Base-by-base conservation (phyloP, 345 rosid genomes). In the Gossypium raimondii region DNA sequence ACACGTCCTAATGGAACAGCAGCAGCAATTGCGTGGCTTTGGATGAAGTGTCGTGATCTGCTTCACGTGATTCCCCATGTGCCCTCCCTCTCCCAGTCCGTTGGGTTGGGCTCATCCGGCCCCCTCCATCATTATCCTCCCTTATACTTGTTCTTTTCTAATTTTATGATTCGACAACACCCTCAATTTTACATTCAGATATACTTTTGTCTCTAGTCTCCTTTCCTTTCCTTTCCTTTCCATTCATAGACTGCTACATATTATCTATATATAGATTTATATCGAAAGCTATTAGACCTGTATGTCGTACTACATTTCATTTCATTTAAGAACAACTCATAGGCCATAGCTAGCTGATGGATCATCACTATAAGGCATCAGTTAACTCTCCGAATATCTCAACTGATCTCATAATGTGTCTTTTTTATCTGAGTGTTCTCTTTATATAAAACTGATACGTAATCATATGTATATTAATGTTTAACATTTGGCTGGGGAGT, bases 1-100 rank as follows among this genome's bases (percentile, higher is more conserved):
- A 27, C 43, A 9, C 45, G 9, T 50, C 43, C 59, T 27, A 27
- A 27, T 16, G 59, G 73, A 69, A 27, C 72, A 69, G 44, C 27
- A 20, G 59, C 44, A 50, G 7, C 59, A 27, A 51, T 50, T 27
- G 22, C 41, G 73, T 69, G 45, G 73, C 45, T 50, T 69, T 69
- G 25, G 45, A 25, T 27, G 41, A 67, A 47, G 34, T 22, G 41
- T 67, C 20, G 56, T 18, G 9, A 51, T 51, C 24, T 51, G 59
- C 59, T 25, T 41, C 59, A 69, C 73, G 73, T 69, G 73, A 51
- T 69, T 1, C 44, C 59, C 73, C 73, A 69, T 69, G 12, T 69
- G 73, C 44, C 41, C 57, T 7, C 11, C 29, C 16, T 20, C 14
- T 27, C 73, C 57, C 59, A 16, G 16, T 50, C 14, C 16, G 10